A percentile compares a stretch with the other conserved stretches of the same genome.
These are phyloP conservation scores for Eudorina sp. DNA, from an alignment of 139 green algal species.

Conservation along the genomic window DNA sequence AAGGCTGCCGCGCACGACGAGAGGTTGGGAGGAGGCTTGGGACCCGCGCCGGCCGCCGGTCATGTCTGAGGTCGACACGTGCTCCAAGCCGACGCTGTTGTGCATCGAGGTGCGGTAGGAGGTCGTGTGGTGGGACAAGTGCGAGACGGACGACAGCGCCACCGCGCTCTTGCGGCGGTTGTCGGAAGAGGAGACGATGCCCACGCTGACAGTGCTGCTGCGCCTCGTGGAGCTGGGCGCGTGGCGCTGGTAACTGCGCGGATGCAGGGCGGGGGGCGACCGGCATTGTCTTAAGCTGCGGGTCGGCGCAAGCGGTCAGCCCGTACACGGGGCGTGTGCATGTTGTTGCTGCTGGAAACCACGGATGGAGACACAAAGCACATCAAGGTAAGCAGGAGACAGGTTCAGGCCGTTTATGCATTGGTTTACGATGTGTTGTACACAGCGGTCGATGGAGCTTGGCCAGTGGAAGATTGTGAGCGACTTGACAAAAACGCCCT, in stretches of 20 bases:
- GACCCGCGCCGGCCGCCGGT: slow-evolving; percentile 4
- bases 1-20: not conserved
- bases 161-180: slow-evolving; percentile 28
- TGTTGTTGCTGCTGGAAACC: too few relatives aligned
- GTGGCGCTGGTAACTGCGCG: slow-evolving; percentile 44
- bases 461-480: too few relatives aligned
- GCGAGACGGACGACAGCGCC: slow-evolving; percentile 26
- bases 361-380: too few relatives aligned
- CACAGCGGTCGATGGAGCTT: too few relatives aligned
- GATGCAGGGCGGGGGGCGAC: too few relatives aligned
- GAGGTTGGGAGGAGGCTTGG: not conserved
- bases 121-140: slow-evolving; percentile 21
- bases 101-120: slow-evolving; percentile 17
- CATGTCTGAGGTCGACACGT: not conserved
- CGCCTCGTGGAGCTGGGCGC: slow-evolving; percentile 23
- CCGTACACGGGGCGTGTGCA: too few relatives aligned
- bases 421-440: too few relatives aligned
- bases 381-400: too few relatives aligned
- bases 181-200: slow-evolving; percentile 11
- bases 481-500: too few relatives aligned
- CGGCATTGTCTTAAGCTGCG: too few relatives aligned
- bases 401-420: too few relatives aligned
- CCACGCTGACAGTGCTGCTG: slow-evolving; percentile 14
- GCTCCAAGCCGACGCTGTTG: slow-evolving; percentile 2
- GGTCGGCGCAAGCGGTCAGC: too few relatives aligned